Evolutionary conservation across 345 rosid species (phyloP).

Genomic region (Aquilaria malaccensis): DNA sequence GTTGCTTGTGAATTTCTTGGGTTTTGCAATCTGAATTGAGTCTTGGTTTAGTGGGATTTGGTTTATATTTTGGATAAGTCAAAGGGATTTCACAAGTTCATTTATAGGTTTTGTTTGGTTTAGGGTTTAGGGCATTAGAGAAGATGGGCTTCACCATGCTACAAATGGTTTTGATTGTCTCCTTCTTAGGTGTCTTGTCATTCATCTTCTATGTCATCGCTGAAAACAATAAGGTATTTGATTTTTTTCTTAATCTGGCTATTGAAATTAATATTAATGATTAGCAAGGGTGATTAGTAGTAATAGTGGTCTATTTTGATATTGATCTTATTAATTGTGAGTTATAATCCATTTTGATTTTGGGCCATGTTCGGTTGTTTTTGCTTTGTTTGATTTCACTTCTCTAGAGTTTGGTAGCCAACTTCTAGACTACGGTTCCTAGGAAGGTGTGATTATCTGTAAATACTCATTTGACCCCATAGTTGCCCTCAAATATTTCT

Average conservation of each 20-base stretch:
- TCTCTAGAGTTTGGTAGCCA: conserved; percentile 31
- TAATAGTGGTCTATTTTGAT: neutral
- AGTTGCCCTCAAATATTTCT: conserved; percentile 54
- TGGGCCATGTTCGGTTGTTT: neutral
- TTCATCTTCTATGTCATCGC: conserved; percentile 65
- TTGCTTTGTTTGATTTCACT: conserved; percentile 2
- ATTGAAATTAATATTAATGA: neutral
- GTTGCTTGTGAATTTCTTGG: no score
- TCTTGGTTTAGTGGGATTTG: no score
- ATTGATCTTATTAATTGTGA: neutral
- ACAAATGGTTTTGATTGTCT: conserved; percentile 50
- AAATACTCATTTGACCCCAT: conserved; percentile 76
- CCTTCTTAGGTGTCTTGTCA: conserved; percentile 47
- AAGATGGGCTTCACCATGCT: conserved; percentile 56
- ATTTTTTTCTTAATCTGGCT: neutral
- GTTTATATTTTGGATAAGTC: no score
- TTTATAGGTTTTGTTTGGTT: no score
- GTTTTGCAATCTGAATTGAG: no score
- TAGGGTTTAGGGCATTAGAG: conserved; percentile 8
- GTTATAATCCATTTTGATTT: no score
- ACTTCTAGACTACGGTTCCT: conserved; percentile 44
- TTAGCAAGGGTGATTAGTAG: neutral
- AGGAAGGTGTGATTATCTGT: conserved; percentile 64
- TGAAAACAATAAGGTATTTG: conserved; percentile 74
- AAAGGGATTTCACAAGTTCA: no score